phyloP scores from a whole-genome alignment of 129 eudicot species.

The Centella asiatica region DNA sequence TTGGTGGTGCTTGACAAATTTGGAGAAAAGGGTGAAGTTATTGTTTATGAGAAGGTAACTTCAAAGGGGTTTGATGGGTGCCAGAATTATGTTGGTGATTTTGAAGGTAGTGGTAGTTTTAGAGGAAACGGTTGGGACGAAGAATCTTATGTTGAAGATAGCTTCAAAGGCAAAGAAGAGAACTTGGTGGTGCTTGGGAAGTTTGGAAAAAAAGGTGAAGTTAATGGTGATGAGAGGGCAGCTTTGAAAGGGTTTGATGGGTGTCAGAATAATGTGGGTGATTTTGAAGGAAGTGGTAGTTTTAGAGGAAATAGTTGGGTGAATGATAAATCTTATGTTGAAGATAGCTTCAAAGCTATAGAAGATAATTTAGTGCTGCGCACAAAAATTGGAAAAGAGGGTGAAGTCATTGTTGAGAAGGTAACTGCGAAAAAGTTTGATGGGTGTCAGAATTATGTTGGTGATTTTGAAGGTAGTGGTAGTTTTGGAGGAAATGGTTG shows the following conservation, averaged over 20 bases:
- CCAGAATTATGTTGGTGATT: not conserved
- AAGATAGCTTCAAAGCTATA: slow-evolving; percentile 1
- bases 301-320: not conserved
- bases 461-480: slow-evolving; percentile 12
- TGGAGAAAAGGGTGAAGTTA: too few relatives aligned
- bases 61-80: not conserved
- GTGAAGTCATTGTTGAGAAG: too few relatives aligned
- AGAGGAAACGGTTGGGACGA: slow-evolving; percentile 14
- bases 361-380: not conserved
- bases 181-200: not conserved
- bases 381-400: too few relatives aligned
- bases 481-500: slow-evolving; percentile 15
- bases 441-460: not conserved
- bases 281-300: not conserved
- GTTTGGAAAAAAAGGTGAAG: not conserved
- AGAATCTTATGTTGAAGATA: slow-evolving; percentile 17
- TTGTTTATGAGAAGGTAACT: too few relatives aligned
- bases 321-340: not conserved
- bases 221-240: not conserved
- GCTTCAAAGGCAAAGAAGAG: slow-evolving; percentile 5
- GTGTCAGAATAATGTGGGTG: not conserved
- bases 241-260: not conserved
- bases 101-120: slow-evolving; percentile 11
- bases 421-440: not conserved
- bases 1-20: not conserved